Base-by-base conservation (phyloP, 805 yeast species). In the Kodamaea hsintzibuensis region DNA sequence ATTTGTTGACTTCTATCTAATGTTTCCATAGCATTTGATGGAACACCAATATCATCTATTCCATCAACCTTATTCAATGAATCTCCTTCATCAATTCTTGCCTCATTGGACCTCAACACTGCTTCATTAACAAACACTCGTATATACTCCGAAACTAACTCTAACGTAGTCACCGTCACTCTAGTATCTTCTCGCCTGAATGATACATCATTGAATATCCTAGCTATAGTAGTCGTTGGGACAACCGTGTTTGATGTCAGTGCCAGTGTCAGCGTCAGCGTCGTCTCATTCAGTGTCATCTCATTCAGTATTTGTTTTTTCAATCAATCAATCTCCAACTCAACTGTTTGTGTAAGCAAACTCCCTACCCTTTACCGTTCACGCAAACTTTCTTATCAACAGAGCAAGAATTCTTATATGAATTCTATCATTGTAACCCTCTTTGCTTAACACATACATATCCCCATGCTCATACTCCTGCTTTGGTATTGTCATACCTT, bases 111-210 rank as follows among this genome's bases (percentile, higher is more conserved):
- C 54, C 89, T 62, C 6, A 78, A 61, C 1, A 84, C 73, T 0
- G 88, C 88, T 63, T 84, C 89, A 46, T 76, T 74, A 13, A 85
- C 76, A 60, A 84, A 84, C 62, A 84, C 69, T 42, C 78, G 67
- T 16, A 83, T 72, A 62, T 84, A 84, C 60, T 83, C 86, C 1
- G 83, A 65, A 1, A 82, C 74, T 13, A 82, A 64, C 43, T 77
- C 77, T 10, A 84, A 62, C 0, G 87, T 73, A 30, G 76, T 77
- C 30, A 74, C 68, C 0, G 84, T 72, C 43, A 83, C 78, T 17
- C 78, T 68, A 0, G 86, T 81, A 25, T 75, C 69, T 1, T 67
- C 65, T 43, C 76, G 69, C 49, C 75, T 72, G 62, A 83, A 83
- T 2, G 83, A 73, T 2, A 77, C 74, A 3, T 79, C 81, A 44